Evolutionary conservation across 2,329 filamentous ascomycete genomes (phyloP).

Genomic region (Tolypocladium inflatum): DNA sequence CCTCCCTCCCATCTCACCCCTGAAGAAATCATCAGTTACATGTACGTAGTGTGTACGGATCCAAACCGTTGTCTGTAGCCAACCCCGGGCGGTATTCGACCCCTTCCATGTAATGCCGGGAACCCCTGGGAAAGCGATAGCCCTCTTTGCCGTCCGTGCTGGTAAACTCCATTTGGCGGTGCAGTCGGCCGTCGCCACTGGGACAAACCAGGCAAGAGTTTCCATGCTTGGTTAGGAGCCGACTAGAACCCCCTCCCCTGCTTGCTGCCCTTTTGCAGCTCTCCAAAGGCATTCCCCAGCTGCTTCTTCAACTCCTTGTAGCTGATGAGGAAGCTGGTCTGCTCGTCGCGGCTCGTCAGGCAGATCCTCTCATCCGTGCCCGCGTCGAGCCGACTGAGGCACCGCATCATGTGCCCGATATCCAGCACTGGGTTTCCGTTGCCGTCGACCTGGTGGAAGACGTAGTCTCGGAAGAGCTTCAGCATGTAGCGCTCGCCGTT

Average conservation of each 20-base stretch:
- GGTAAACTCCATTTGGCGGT: too few relatives aligned
- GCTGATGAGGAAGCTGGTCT: slow-evolving; percentile 77
- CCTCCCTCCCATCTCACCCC: not conserved
- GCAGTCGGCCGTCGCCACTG: too few relatives aligned
- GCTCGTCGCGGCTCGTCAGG: slow-evolving; percentile 80
- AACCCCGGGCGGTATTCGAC: not conserved
- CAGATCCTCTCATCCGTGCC: slow-evolving; percentile 80
- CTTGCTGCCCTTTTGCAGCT: slow-evolving; percentile 41
- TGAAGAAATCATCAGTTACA: not conserved
- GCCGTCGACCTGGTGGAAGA: slow-evolving; percentile 90
- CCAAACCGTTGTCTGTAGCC: not conserved
- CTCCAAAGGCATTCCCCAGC: slow-evolving; percentile 46
- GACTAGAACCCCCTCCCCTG: slow-evolving; percentile 24
- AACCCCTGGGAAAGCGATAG: not conserved
- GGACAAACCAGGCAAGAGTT: not conserved
- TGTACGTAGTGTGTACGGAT: not conserved
- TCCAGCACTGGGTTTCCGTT: slow-evolving; percentile 77
- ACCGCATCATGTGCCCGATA: slow-evolving; percentile 76
- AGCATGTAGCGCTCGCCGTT: slow-evolving; percentile 86
- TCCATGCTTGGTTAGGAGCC: slow-evolving; percentile 1
- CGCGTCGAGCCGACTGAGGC: slow-evolving; percentile 86
- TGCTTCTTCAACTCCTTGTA: slow-evolving; percentile 80
- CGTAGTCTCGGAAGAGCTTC: slow-evolving; percentile 92
- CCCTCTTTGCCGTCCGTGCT: not conserved
- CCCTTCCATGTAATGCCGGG: not conserved